Conservation (phyloP, 192 early-diverging fungal genomes). For the Endogone sp. region DNA sequence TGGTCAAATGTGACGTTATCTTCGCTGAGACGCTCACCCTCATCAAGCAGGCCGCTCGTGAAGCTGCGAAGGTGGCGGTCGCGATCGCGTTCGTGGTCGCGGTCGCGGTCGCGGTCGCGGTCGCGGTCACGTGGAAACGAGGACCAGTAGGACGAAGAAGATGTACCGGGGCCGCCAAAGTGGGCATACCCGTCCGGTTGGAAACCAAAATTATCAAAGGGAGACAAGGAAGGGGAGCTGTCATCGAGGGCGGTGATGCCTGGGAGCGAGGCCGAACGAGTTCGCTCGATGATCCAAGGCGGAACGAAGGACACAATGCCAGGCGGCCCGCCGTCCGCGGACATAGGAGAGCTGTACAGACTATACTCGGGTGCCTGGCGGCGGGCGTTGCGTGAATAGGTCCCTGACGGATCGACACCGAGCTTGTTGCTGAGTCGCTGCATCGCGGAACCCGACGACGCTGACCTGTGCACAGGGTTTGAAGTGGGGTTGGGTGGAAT, state of each 20-base stretch:
- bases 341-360: neutral
- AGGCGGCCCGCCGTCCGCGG: neutral
- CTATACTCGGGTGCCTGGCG: neutral
- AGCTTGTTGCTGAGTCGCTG: neutral
- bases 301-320: neutral
- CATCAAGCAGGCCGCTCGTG: neutral
- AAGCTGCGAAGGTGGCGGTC: neutral
- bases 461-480: neutral
- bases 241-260: neutral
- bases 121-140: neutral
- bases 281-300: neutral
- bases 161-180: neutral
- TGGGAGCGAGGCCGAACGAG: neutral
- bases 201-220: no score
- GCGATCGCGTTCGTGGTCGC: neutral
- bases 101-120: neutral
- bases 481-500: neutral
- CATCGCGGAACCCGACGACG: neutral
- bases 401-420: no score
- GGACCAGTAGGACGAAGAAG: neutral
- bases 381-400: no score
- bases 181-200: neutral
- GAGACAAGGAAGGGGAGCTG: no score
- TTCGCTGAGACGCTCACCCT: neutral
- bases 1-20: neutral